Evolutionary conservation across 768 basidiomycete species (phyloP).

Genomic region (Gymnopilus dilepis): DNA sequence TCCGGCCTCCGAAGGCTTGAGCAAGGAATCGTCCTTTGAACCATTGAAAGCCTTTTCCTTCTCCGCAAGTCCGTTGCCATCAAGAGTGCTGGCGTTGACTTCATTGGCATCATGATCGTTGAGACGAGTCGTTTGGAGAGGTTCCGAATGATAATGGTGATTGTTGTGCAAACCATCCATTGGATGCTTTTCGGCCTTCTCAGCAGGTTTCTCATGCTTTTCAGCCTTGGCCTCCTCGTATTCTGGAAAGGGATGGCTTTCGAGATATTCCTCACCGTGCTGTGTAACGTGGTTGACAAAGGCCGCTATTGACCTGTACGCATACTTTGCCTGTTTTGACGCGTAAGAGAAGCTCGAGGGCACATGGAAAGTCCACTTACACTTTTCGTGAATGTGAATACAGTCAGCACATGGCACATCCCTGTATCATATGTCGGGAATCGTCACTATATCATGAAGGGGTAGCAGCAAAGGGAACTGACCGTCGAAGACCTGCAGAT

Average conservation of each 20-base stretch:
- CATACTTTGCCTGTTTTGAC: slow-evolving; percentile 54
- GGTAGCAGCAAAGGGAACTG: no score
- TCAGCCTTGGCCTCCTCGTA: slow-evolving; percentile 33
- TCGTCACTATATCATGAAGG: no score
- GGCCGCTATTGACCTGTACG: slow-evolving; percentile 61
- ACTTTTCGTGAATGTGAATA: slow-evolving; percentile 69
- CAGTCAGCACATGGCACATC: slow-evolving; percentile 76
- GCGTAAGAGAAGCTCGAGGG: background rate
- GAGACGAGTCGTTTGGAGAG: background rate
- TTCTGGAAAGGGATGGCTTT: slow-evolving; percentile 54
- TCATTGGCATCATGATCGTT: background rate
- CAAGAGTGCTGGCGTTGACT: no score
- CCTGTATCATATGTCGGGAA: slow-evolving; percentile 38
- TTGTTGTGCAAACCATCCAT: slow-evolving; percentile 1
- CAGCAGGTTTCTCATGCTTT: slow-evolving; percentile 3
- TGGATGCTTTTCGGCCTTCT: background rate
- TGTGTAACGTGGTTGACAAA: slow-evolving; percentile 61
- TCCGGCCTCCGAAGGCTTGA: background rate
- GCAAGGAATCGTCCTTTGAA: background rate
- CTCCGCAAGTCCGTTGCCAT: no score
- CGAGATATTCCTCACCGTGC: slow-evolving; percentile 40
- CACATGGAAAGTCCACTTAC: slow-evolving; percentile 37
- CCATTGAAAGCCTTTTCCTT: background rate
- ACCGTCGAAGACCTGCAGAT: slow-evolving; percentile 81
- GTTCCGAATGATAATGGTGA: background rate